Evolutionary conservation across 2,329 filamentous ascomycete genomes (phyloP), one percentile per base, ranked within the genome.

Genomic region (Epichloe aotearoae): DNA sequence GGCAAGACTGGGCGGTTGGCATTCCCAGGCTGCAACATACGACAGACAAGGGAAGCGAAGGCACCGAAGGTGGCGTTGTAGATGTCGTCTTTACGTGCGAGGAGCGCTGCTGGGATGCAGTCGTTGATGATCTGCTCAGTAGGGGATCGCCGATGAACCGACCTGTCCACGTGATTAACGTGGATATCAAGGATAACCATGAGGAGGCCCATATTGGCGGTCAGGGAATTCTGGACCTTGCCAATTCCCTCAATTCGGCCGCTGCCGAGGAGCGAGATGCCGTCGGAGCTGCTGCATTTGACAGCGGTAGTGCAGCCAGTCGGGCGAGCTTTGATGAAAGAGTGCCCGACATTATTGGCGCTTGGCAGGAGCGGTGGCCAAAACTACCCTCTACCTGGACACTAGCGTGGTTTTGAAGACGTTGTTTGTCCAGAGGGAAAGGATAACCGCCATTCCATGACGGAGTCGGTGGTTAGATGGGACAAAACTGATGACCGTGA

Each of bases 111-210:
- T 98, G 94, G 88, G 93, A 98, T 68, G 90, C 93, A 4, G 93
- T 98, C 36, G 79, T 98, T 11, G 93, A 98, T 61, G 91, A 98
- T 65, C 73, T 98, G 49, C 80, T 95, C 55, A 86, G 82, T 60
- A 80, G 94, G 55, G 93, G 91, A 7, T 82, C 85, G 0, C 85
- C 87, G 3, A 73, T 98, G 52, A 98, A 98, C 66, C 76, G 88
- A 2, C 90, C 93, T 0, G 93, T 98, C 0, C 93, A 98, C 64
- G 88, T 98, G 51, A 95, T 98, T 73, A 98, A 98, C 61, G 85
- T 98, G 50, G 93, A 98, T 65, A 98, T 98, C 62, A 91, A 86
- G 66, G 93, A 98, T 69, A 98, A 97, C 62, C 93, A 97, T 62
- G 91, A 98, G 66, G 93, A 98, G 68, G 93, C 93, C 0, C 75